Evolutionary conservation across 495 filamentous ascomycete genomes (phyloP).

Genomic region (Penicillium cataractarum): DNA sequence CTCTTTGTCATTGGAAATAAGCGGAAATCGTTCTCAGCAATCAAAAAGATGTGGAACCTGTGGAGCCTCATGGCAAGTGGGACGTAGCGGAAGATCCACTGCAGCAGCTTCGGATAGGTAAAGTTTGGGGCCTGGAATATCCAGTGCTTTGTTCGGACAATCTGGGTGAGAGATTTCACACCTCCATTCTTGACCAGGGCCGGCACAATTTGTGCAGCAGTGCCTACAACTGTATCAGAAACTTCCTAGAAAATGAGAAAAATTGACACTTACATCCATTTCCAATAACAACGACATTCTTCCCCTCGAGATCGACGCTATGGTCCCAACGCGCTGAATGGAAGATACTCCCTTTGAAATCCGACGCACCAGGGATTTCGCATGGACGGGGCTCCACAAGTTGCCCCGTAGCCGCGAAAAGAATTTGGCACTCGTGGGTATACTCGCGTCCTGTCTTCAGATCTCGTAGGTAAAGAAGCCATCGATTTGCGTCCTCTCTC

Average conservation of each 20-base stretch:
- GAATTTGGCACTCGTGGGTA: slow-evolving; percentile 48
- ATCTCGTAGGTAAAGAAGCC: slow-evolving; percentile 48
- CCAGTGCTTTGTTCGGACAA: slow-evolving; percentile 37
- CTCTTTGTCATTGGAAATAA: slow-evolving; percentile 37
- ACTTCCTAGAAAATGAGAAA: no score
- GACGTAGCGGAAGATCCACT: slow-evolving; percentile 31
- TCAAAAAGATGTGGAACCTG: slow-evolving; percentile 28
- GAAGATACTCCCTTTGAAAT: slow-evolving; percentile 56
- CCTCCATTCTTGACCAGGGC: slow-evolving; percentile 27
- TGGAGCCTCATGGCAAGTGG: slow-evolving; percentile 32
- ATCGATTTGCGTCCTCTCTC: slow-evolving; percentile 45
- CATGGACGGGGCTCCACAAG: slow-evolving; percentile 49
- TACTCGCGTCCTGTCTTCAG: slow-evolving; percentile 26
- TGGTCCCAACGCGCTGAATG: slow-evolving; percentile 65
- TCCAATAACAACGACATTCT: slow-evolving; percentile 62
- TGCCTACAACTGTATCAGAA: slow-evolving; percentile 33
- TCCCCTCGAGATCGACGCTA: slow-evolving; percentile 55
- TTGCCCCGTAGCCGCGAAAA: slow-evolving; percentile 50
- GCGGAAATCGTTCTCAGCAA: slow-evolving; percentile 39
- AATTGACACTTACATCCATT: slow-evolving; percentile 36
- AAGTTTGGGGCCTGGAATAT: slow-evolving; percentile 26
- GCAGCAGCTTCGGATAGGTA: slow-evolving; percentile 17
- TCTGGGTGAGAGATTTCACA: slow-evolving; percentile 30
- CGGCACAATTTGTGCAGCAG: slow-evolving; percentile 51
- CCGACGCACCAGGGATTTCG: slow-evolving; percentile 50